Conservation (phyloP, 345 rosid genomes). For the Linum tenue region DNA sequence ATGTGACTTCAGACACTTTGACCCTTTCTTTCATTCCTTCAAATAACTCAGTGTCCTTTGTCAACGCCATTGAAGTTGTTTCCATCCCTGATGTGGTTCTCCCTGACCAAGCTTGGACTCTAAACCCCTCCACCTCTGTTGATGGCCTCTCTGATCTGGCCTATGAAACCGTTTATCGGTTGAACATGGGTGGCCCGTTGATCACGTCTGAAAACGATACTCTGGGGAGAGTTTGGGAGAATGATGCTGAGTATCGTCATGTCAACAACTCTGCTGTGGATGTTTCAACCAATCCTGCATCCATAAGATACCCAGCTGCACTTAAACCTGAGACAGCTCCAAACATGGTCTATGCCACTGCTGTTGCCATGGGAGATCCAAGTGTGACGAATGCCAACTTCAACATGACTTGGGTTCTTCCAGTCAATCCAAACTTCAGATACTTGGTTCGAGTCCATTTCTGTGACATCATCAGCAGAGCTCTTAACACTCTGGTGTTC, state of each 20-base stretch:
- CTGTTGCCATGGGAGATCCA: conserved; percentile 79
- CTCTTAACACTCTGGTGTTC: conserved; percentile 70
- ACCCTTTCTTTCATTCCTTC: conserved; percentile 60
- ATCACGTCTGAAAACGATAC: conserved; percentile 83
- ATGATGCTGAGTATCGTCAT: conserved; percentile 67
- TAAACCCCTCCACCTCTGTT: conserved; percentile 50
- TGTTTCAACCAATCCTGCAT: conserved; percentile 57
- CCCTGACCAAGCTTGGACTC: conserved; percentile 63
- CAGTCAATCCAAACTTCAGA: conserved; percentile 53
- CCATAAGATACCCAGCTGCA: conserved; percentile 40
- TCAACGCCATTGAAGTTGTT: conserved; percentile 88
- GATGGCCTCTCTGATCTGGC: conserved; percentile 65
- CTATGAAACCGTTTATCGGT: conserved; percentile 74
- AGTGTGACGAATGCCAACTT: conserved; percentile 56
- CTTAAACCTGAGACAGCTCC: conserved; percentile 70
- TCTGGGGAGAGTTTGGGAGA: conserved; percentile 84
- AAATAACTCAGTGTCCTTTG: conserved; percentile 66
- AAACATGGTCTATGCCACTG: conserved; percentile 78
- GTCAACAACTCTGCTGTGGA: conserved; percentile 75
- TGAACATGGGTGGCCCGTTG: conserved; percentile 91
- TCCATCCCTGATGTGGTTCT: conserved; percentile 69
- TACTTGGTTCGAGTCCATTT: conserved; percentile 86
- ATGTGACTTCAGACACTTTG: conserved; percentile 56
- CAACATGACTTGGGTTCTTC: conserved; percentile 88
- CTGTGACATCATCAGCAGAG: conserved; percentile 69